Evolutionary conservation across 768 basidiomycete species (phyloP).

Genomic region (Pholiota molesta): DNA sequence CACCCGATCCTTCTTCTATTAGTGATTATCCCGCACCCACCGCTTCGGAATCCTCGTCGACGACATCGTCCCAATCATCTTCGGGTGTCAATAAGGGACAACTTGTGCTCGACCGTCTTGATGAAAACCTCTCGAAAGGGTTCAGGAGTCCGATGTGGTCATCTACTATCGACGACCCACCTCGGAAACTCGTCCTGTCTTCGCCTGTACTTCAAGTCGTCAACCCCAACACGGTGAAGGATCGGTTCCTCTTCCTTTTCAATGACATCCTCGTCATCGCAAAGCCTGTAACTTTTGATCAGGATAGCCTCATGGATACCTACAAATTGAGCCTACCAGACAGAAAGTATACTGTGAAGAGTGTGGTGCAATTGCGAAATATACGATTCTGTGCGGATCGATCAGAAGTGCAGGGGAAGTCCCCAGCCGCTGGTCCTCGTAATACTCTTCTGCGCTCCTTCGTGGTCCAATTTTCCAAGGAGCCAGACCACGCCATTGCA

Average conservation of each 20-base stretch:
- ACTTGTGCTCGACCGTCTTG: slow-evolving; percentile 66
- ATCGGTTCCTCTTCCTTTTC: slow-evolving; percentile 97
- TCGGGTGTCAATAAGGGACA: slow-evolving; percentile 49
- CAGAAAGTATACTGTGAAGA: slow-evolving; percentile 86
- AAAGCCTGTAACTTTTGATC: slow-evolving; percentile 80
- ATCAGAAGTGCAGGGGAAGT: slow-evolving; percentile 55
- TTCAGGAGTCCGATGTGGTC: slow-evolving; percentile 62
- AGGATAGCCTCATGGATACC: slow-evolving; percentile 61
- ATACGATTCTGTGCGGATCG: slow-evolving; percentile 73
- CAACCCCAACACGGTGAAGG: slow-evolving; percentile 92
- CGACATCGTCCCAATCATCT: slow-evolving; percentile 71
- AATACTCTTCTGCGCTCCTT: slow-evolving; percentile 74
- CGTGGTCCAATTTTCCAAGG: slow-evolving; percentile 75
- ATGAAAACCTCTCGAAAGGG: slow-evolving; percentile 68
- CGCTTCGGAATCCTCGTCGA: slow-evolving; percentile 74
- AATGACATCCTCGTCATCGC: slow-evolving; percentile 92
- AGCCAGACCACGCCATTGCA: slow-evolving; percentile 81
- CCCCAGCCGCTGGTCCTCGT: slow-evolving; percentile 41
- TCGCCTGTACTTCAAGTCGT: slow-evolving; percentile 93
- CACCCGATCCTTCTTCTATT: slow-evolving; percentile 78
- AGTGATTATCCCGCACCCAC: slow-evolving; percentile 72
- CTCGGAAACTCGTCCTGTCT: slow-evolving; percentile 81
- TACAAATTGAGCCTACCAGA: slow-evolving; percentile 62
- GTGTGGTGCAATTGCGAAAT: slow-evolving; percentile 76
- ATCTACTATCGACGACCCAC: slow-evolving; percentile 78